Conservation (phyloP, 2,329 filamentous ascomycete genomes). For the Colletotrichum aenigma region DNA sequence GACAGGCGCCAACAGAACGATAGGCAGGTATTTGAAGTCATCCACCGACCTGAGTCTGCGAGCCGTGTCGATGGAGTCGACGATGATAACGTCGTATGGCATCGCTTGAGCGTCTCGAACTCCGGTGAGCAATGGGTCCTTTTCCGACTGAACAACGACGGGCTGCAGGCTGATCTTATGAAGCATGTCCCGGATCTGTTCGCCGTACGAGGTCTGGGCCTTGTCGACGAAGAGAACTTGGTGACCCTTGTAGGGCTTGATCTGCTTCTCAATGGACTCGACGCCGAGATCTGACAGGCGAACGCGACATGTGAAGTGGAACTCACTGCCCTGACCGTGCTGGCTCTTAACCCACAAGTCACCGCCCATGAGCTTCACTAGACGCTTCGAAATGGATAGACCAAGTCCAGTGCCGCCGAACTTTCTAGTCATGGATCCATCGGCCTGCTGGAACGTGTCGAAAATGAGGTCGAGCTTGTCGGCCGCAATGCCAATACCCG, state of each 20-base stretch:
- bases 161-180: constrained; percentile 79
- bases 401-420: constrained; percentile 95
- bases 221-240: constrained; percentile 95
- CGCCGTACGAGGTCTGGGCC: constrained; percentile 76
- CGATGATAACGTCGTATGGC: constrained; percentile 92
- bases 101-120: constrained; percentile 61
- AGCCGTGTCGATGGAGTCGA: constrained; percentile 93
- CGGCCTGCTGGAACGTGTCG: constrained; percentile 98
- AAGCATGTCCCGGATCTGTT: constrained; percentile 80
- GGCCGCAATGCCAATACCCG: constrained; percentile 92
- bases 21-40: constrained; percentile 97
- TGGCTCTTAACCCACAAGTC: constrained; percentile 95
- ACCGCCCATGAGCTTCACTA: constrained; percentile 96
- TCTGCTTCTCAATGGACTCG: constrained; percentile 77
- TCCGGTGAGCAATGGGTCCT: constrained; percentile 61
- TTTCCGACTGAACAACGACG: constrained; percentile 82
- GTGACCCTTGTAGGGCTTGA: constrained; percentile 90
- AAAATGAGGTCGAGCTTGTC: constrained; percentile 98
- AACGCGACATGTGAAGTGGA: constrained; percentile 95
- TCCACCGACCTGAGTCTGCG: constrained; percentile 83
- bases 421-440: constrained; percentile 93
- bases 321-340: constrained; percentile 88
- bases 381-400: constrained; percentile 90
- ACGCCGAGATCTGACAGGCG: constrained; percentile 83
- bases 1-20: constrained; percentile 87